A percentile compares a stretch with the other conserved stretches of the same genome.
Conservation (phyloP, 1,284 basidiomycete species). For the Cutaneotrichosporon sp. region DNA sequence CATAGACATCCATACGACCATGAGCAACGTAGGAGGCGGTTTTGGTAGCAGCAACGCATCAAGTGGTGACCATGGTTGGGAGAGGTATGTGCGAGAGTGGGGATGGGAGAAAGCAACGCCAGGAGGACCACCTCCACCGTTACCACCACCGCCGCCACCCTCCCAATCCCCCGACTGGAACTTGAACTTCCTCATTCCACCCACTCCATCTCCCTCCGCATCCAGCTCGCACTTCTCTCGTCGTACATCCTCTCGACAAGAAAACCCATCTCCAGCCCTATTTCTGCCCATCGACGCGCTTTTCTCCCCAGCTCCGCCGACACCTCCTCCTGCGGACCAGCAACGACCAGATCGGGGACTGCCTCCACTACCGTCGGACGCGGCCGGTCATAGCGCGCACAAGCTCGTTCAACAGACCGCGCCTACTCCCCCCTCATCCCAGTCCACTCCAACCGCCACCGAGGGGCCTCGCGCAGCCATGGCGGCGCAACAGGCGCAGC, state of each 20-base stretch:
- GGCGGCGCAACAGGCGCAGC: not conserved
- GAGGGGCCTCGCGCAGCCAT: not conserved
- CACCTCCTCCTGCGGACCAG: not conserved
- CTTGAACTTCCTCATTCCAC: not conserved
- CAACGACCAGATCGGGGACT: too few relatives aligned
- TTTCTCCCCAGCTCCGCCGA: not conserved
- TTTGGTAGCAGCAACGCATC: too few relatives aligned
- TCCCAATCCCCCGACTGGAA: not conserved
- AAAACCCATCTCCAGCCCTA: not conserved
- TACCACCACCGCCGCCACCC: not conserved
- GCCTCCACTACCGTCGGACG: not conserved
- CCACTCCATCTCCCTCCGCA: not conserved
- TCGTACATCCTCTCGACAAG: not conserved
- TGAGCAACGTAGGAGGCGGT: too few relatives aligned
- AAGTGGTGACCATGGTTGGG: too few relatives aligned
- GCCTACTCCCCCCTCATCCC: not conserved
- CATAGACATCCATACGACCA: not conserved
- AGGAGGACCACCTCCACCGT: not conserved
- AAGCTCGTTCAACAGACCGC: not conserved
- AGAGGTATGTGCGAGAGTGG: too few relatives aligned
- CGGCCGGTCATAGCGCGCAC: not conserved
- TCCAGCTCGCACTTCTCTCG: not conserved
- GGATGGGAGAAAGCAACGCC: not conserved
- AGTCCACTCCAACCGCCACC: not conserved
- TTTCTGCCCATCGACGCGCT: not conserved